Base-by-base conservation (phyloP, 495 filamentous ascomycete species). In the Geopyxis carbonaria region DNA sequence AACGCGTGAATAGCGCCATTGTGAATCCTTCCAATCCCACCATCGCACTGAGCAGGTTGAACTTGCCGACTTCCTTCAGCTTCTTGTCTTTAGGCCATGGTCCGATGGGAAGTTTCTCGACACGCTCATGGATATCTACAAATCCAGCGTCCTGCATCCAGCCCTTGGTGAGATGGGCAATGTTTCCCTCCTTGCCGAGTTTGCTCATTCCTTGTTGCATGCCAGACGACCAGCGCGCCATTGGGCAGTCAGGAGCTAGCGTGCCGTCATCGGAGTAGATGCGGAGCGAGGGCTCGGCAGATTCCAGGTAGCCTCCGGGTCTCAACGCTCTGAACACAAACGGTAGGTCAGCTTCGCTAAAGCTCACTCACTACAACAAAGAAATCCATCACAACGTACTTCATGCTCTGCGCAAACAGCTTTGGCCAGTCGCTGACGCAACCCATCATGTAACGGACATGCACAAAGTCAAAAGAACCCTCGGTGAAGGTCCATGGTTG, bases 261-360 rank as follows among this genome's bases (percentile, higher is more conserved):
- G 58, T 51, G n/a, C 40, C 50, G 33, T 65, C 63, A 37, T 64
- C 59, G 16, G 54, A 61, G 37, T 40, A 43, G 16, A 48, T 31
- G 11, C 57, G 57, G 3, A 63, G 55, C 39, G 74, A 63, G 31
- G 70, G 6, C 4, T 74, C 67, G 27, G 71, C 63, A 16, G 75
- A 61, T 55, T 80, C 76, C 41, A 72, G 56, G 42, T 63, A 75
- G 22, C 72, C 75, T 13, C 70, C 55, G 10, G 60, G 60, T 36
- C 55, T 57, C n/a, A 64, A 50, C 36, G 68, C 63, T 7, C 59
- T 62, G 22, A 5, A 14, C 13, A 33, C 33, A 22, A 19, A 33
- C 14, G n/a, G n/a, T n/a, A n/a, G n/a, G n/a, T n/a, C n/a, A n/a
- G n/a, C n/a, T n/a, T n/a, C n/a, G n/a, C n/a, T n/a, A n/a, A n/a